These are phyloP conservation scores for Rutstroemia sp. DNA, from an alignment of 2,329 filamentous ascomycete genomes.

Conservation along the genomic window DNA sequence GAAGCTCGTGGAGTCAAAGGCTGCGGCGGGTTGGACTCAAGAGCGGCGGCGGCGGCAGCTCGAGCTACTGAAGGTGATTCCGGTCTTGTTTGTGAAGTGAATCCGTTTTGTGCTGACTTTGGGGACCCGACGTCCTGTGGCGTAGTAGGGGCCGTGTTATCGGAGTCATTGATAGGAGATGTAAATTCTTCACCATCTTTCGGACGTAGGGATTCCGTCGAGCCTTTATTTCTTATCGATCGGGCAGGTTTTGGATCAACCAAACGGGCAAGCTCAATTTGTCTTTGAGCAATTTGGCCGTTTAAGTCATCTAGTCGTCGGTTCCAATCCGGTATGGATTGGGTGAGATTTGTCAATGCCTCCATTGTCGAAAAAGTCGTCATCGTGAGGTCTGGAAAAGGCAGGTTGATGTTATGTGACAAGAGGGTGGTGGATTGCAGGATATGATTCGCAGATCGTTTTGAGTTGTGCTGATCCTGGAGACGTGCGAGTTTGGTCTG, in stretches of 20 bases:
- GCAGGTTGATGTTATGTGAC: neutral
- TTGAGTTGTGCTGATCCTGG: neutral
- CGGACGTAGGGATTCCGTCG: constrained; percentile 29
- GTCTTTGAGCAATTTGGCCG: constrained; percentile 52
- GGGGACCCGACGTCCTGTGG: constrained; percentile 15
- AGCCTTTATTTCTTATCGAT: constrained; percentile 30
- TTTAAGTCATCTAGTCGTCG: constrained; percentile 52
- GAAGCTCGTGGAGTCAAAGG: constrained; percentile 1
- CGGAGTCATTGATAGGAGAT: constrained; percentile 9
- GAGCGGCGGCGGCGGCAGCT: constrained; percentile 8
- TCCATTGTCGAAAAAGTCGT: constrained; percentile 36
- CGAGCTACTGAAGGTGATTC: constrained; percentile 16
- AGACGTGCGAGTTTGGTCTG: neutral
- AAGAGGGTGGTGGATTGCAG: neutral
- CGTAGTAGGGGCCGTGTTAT: constrained; percentile 12
- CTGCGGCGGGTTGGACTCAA: constrained; percentile 9
- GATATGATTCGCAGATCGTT: neutral
- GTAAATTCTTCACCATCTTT: constrained; percentile 21
- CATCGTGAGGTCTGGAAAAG: constrained; percentile 7
- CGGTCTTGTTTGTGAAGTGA: constrained; percentile 5
- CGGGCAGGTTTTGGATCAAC: constrained; percentile 31
- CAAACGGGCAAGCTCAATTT: constrained; percentile 50
- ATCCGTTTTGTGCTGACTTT: constrained; percentile 11
- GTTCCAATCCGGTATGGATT: constrained; percentile 53
- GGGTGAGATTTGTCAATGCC: constrained; percentile 45